Evolutionary conservation across 805 yeast genomes (phyloP).

Genomic region (Ogataea pilisensis): DNA sequence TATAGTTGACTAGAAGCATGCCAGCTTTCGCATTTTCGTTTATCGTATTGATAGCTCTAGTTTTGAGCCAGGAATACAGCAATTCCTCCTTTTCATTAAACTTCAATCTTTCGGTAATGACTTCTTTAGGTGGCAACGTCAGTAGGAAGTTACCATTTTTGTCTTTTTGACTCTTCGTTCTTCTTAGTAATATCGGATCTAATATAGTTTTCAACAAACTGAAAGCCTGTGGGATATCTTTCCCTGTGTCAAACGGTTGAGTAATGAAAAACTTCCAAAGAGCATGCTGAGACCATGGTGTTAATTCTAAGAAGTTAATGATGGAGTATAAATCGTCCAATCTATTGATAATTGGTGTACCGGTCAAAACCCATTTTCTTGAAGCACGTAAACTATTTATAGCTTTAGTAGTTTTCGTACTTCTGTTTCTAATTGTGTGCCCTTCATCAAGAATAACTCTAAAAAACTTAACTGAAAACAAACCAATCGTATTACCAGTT

Average conservation of each 20-base stretch:
- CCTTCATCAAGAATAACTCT: conserved; percentile 81
- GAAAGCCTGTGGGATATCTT: conserved; percentile 65
- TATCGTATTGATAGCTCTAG: conserved; percentile 61
- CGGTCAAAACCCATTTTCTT: conserved; percentile 83
- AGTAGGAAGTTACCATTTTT: conserved; percentile 71
- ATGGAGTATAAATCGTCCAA: conserved; percentile 82
- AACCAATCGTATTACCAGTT: conserved; percentile 38
- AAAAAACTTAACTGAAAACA: conserved; percentile 69
- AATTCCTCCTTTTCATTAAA: conserved; percentile 63
- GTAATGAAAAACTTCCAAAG: conserved; percentile 88
- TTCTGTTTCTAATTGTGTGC: conserved; percentile 77
- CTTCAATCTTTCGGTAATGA: conserved; percentile 60
- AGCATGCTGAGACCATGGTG: conserved; percentile 84
- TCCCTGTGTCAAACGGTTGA: conserved; percentile 67
- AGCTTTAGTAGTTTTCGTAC: conserved; percentile 76
- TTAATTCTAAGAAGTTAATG: conserved; percentile 67
- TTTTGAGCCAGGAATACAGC: conserved; percentile 65
- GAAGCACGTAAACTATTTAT: conserved; percentile 59
- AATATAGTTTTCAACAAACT: conserved; percentile 80
- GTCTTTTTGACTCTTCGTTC: conserved; percentile 83
- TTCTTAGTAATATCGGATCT: conserved; percentile 75
- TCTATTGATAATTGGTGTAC: conserved; percentile 88
- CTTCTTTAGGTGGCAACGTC: conserved; percentile 69
- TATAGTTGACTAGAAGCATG: conserved; percentile 63
- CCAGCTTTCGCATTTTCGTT: conserved; percentile 59